Base-by-base conservation (phyloP, 805 yeast species). In the Scheffersomyces amazonensis region DNA sequence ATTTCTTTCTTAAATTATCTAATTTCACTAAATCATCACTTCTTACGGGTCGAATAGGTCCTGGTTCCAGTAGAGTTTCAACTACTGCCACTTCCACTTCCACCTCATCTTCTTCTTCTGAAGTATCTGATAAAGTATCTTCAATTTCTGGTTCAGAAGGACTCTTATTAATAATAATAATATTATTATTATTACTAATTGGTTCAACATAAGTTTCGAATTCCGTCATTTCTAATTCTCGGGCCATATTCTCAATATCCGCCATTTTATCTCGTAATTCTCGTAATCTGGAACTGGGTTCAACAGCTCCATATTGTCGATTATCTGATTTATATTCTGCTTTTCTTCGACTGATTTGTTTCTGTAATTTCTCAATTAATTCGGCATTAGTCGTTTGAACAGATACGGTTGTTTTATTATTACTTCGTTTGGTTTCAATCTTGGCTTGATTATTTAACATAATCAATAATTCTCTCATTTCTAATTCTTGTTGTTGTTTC, bases 141-240 rank as follows among this genome's bases (percentile, higher is more conserved):
- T 41, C 49, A 5, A 41, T 39, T 27, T 50, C 56, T 4, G 52
- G 52, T 37, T 50, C 56, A 12, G 48, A 38, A 1, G 15, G 21
- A 23, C 10, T 15, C 19, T 36, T 41, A 20, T 32, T 36, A n/a
- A n/a, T n/a, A n/a, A n/a, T n/a, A n/a, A n/a, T n/a, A n/a, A n/a
- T n/a, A n/a, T n/a, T n/a, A n/a, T n/a, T n/a, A n/a, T n/a, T n/a
- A n/a, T n/a, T n/a, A 10, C 28, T 35, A 18, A 22, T 23, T 28
- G 35, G 34, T 11, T 41, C 49, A 16, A 37, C 52, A 42, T 67
- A 68, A 10, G 56, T 61, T 35, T 76, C 82, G 51, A 87, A 89
- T 47, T 88, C 93, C 16, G 86, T 83, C 76, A 80, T 82, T 56
- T 91, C 97, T 41, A 91, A 70, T 52, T 84, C 86, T 43, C 95